These are phyloP conservation scores for Dryas integrifolia DNA, from an alignment of 331 rosid species.

Conservation along the genomic window DNA sequence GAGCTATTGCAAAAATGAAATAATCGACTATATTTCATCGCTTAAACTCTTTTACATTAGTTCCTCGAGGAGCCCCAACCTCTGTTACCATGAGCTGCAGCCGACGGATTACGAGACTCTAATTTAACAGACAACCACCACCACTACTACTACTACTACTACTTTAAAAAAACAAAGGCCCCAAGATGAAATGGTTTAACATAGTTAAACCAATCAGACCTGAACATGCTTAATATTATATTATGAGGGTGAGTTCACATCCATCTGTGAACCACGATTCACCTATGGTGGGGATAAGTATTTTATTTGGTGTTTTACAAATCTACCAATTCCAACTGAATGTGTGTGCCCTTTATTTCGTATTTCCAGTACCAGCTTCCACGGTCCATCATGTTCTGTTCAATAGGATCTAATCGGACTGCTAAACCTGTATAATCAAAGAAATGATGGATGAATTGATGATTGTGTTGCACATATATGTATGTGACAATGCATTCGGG, in stretches of 20 bases:
- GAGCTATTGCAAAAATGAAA: neutral
- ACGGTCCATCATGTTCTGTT: slow-evolving; percentile 49
- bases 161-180: neutral
- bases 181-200: slow-evolving; percentile 29
- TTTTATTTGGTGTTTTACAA: slow-evolving; percentile 29
- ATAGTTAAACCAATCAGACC: slow-evolving; percentile 29
- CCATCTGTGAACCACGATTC: slow-evolving; percentile 80
- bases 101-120: neutral
- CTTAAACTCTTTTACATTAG: slow-evolving; percentile 24
- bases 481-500: neutral
- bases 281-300: slow-evolving; percentile 37
- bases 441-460: slow-evolving; percentile 19
- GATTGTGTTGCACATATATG: neutral
- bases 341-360: slow-evolving; percentile 58
- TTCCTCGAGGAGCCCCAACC: slow-evolving; percentile 1
- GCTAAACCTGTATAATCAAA: slow-evolving; percentile 48
- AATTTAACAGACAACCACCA: neutral
- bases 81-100: slow-evolving; percentile 2
- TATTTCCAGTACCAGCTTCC: slow-evolving; percentile 96
- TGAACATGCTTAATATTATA: neutral
- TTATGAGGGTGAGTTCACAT: slow-evolving; percentile 20
- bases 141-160: neutral
- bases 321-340: slow-evolving; percentile 62
- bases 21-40: slow-evolving; percentile 26
- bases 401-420: slow-evolving; percentile 55